Evolutionary conservation across 306 rosid genomes (phyloP), one percentile per base, ranked within the genome.

Genomic region (Pachyrhizus erosus): DNA sequence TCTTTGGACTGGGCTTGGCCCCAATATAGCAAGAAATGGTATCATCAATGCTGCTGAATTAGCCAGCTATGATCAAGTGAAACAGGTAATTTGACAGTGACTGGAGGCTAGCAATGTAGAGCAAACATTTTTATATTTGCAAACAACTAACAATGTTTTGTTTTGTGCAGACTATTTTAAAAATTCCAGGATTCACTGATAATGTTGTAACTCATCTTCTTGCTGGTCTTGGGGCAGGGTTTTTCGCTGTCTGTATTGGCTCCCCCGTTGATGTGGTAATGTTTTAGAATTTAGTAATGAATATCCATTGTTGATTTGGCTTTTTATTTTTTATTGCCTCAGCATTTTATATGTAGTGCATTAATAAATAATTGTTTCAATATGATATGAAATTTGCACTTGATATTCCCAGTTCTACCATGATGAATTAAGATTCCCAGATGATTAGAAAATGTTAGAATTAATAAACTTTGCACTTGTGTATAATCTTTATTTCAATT

Each of bases 261-360:
- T 96, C 99, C 51, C 99, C 99, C 0, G 99, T 96, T 45, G 99
- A 96, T 80, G 99, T 96, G 99, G 99, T 96, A 93, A 91, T 48
- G 45, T 73, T 42, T 4, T 43, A 20, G 42, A 26, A 43, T 34
- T 68, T 12, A 26, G 68, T 17, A 27, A 33, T 39, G 45, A 55
- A 46, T 11, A 64, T 45, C 4, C 3, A 9, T 42, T 1, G 55
- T 79, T 46, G 20, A 37, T 64, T 43, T 29, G 65, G 0, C 12
- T 75, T 55, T 13, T 31, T 15, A 39, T 27, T 11, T 65, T 65
- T 49, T 58, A 57, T 55, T 45, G 21, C 33, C 23, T 73, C 23
- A 5, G 7, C n/a, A 9, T 73, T 62, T 29, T 7, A 11, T 24
- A 70, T 42, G 27, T 48, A 14, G 8, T 61, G 49, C n/a, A 13